phyloP scores from a whole-genome alignment of 345 rosid species.

The Gossypium ekmanianum region DNA sequence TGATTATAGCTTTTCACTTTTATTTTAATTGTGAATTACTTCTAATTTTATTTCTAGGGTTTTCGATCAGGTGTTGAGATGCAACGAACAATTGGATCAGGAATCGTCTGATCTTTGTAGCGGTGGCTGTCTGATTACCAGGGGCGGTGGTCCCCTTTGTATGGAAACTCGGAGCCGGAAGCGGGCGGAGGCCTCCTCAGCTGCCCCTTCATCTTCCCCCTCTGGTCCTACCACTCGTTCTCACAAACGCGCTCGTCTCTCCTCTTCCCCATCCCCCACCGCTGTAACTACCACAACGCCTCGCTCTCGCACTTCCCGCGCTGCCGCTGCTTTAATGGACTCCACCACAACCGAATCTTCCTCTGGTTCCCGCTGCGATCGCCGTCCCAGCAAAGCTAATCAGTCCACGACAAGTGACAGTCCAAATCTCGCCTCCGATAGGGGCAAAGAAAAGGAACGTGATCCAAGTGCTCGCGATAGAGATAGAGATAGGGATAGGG shows the following conservation, averaged over 20 bases:
- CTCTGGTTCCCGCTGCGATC: conserved; percentile 72
- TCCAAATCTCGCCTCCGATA: conserved; percentile 45
- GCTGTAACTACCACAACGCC: conserved; percentile 24
- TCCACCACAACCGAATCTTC: conserved; percentile 62
- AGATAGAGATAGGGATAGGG: conserved; percentile 16
- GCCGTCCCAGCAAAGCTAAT: conserved; percentile 34
- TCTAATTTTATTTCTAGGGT: conserved; percentile 10
- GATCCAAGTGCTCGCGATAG: conserved; percentile 57
- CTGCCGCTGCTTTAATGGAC: conserved; percentile 61
- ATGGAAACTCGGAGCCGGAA: conserved; percentile 99
- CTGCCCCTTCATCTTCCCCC: conserved; percentile 70
- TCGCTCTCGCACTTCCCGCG: conserved; percentile 46
- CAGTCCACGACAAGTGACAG: conserved; percentile 26
- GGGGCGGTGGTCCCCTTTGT: conserved; percentile 68
- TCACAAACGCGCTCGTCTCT: conserved; percentile 66
- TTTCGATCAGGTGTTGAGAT: conserved; percentile 34
- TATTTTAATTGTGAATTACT: background rate
- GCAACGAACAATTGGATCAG: conserved; percentile 45
- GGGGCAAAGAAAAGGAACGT: conserved; percentile 95
- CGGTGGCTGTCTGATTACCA: conserved; percentile 29
- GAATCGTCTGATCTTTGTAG: conserved; percentile 43
- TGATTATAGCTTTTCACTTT: background rate
- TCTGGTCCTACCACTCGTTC: conserved; percentile 80
- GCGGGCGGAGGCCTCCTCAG: conserved; percentile 99
- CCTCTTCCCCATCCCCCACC: conserved; percentile 36